Evolutionary conservation across 1,139 yeast species (phyloP).

Genomic region (Barnettozyma hawaiiensis): DNA sequence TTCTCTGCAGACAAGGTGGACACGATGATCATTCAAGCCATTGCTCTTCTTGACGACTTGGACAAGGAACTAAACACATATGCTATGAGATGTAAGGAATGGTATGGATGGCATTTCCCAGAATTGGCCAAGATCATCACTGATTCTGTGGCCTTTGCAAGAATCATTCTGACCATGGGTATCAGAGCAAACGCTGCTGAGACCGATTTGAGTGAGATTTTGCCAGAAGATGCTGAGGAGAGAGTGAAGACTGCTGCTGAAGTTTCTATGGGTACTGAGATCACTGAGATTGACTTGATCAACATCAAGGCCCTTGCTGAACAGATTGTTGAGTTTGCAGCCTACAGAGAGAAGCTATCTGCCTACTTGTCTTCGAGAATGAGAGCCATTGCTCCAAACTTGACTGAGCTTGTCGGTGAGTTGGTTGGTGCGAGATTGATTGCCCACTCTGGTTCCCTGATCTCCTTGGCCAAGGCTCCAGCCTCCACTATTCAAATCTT

Average conservation of each 20-base stretch:
- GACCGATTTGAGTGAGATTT: slow-evolving; percentile 82
- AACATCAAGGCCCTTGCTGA: slow-evolving; percentile 88
- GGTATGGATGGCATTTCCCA: slow-evolving; percentile 99
- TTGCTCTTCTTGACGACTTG: slow-evolving; percentile 91
- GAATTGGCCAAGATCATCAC: slow-evolving; percentile 96
- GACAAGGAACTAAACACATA: slow-evolving; percentile 97
- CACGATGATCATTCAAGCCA: slow-evolving; percentile 98
- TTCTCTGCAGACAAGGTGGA: slow-evolving; percentile 97
- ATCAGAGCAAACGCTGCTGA: slow-evolving; percentile 86
- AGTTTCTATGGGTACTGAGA: slow-evolving; percentile 98
- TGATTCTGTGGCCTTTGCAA: slow-evolving; percentile 92
- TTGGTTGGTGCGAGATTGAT: slow-evolving; percentile 97
- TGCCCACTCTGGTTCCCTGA: slow-evolving; percentile 94
- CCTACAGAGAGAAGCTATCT: slow-evolving; percentile 89
- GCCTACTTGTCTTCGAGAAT: slow-evolving; percentile 87
- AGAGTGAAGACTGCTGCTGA: slow-evolving; percentile 89
- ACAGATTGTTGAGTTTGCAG: slow-evolving; percentile 90
- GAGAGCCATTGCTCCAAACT: slow-evolving; percentile 98
- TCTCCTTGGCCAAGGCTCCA: slow-evolving; percentile 94
- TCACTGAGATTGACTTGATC: slow-evolving; percentile 79
- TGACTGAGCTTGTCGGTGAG: slow-evolving; percentile 94
- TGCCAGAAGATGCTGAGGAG: slow-evolving; percentile 89
- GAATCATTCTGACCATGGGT: slow-evolving; percentile 92
- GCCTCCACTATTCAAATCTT: slow-evolving; percentile 97
- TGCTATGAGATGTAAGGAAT: slow-evolving; percentile 97